These are phyloP conservation scores for Beauveria rudraprayagi DNA, from an alignment of 2,329 filamentous ascomycete genomes.

Conservation along the genomic window DNA sequence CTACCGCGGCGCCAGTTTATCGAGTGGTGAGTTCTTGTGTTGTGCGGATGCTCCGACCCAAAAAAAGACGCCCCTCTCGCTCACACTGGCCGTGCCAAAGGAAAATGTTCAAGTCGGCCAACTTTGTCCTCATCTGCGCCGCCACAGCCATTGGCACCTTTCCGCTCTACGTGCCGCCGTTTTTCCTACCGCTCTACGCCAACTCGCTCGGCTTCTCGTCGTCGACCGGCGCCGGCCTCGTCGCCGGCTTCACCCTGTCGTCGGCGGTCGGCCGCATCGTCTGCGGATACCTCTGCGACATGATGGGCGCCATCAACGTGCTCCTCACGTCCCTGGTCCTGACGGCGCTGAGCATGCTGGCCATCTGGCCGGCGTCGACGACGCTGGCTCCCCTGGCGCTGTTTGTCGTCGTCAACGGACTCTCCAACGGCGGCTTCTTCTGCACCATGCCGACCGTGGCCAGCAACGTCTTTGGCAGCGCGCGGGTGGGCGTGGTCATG, in stretches of 20 bases:
- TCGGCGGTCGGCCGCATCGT: conserved; percentile 50
- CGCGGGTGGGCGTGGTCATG: conserved; percentile 47
- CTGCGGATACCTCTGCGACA: conserved; percentile 46
- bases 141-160: conserved; percentile 50
- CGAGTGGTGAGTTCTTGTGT: conserved; percentile 34
- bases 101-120: conserved; percentile 42
- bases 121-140: conserved; percentile 45
- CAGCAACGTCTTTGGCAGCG: conserved; percentile 49
- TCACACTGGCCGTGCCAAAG: conserved; percentile 11
- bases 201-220: conserved; percentile 46
- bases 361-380: conserved; percentile 52
- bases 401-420: conserved; percentile 53
- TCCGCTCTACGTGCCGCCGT: conserved; percentile 52
- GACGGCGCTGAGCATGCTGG: conserved; percentile 49
- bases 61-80: no score
- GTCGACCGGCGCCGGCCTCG: conserved; percentile 44
- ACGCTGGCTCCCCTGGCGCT: conserved; percentile 44
- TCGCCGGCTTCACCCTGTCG: conserved; percentile 54
- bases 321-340: conserved; percentile 42
- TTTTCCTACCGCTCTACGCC: conserved; percentile 51
- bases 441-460: conserved; percentile 56
- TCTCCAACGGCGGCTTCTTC: conserved; percentile 56
- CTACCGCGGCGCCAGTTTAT: conserved; percentile 34
- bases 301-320: conserved; percentile 47
- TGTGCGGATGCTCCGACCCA: neutral